A percentile compares a stretch with the other conserved stretches of the same genome.
These are phyloP conservation scores for Rhododendron ovatum DNA, from an alignment of 148 eudicot species.

Conservation along the genomic window DNA sequence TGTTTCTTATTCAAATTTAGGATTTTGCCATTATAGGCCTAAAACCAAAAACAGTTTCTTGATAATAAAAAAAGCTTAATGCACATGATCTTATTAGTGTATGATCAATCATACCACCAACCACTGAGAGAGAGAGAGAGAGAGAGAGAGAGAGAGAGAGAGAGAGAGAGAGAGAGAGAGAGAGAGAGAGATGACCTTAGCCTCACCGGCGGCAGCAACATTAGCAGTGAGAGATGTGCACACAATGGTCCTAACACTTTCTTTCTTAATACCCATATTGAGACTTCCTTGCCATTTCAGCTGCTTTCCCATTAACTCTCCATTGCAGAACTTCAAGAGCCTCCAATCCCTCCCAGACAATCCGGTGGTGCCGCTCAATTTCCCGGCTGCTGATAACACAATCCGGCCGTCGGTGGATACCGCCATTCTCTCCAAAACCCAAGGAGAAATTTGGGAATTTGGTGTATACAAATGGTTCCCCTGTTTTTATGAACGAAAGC, in stretches of 20 bases:
- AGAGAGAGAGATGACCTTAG: slow-evolving; percentile 49
- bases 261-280: slow-evolving; percentile 6
- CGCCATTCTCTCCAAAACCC: slow-evolving; percentile 23
- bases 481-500: not conserved
- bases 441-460: slow-evolving; percentile 8
- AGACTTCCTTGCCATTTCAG: slow-evolving; percentile 15
- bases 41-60: not conserved
- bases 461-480: not conserved
- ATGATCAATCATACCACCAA: not conserved
- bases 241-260: slow-evolving; percentile 17
- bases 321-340: slow-evolving; percentile 35
- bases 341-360: slow-evolving; percentile 16
- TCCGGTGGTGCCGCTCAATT: slow-evolving; percentile 13
- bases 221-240: slow-evolving; percentile 64
- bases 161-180: not conserved
- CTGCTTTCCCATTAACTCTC: slow-evolving; percentile 52
- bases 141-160: not conserved
- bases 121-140: too few relatives aligned
- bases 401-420: slow-evolving; percentile 28
- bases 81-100: not conserved
- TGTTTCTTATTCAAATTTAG: not conserved
- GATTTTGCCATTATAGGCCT: not conserved
- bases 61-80: not conserved
- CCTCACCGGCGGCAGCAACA: slow-evolving; percentile 37
- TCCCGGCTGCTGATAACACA: slow-evolving; percentile 28